phyloP scores from a whole-genome alignment of 2,329 filamentous ascomycete genomes.

The Pseudogymnoascus sp. region DNA sequence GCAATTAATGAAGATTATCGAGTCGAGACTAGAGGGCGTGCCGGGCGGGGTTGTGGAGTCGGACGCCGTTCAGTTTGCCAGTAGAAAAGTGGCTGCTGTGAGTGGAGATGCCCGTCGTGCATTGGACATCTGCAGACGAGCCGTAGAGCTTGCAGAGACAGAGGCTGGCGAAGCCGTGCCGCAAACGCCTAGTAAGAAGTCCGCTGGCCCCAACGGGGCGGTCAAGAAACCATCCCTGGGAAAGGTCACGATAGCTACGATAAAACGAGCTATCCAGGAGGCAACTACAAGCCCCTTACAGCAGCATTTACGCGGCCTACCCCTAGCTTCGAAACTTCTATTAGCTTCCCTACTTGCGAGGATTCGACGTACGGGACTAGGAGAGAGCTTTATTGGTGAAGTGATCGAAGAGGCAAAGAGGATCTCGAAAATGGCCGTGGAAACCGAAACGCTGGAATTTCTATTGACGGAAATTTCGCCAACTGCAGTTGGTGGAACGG shows the following conservation, averaged over 20 bases:
- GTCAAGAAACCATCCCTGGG: conserved; percentile 26
- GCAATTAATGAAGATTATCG: conserved; percentile 94
- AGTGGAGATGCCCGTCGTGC: conserved; percentile 88
- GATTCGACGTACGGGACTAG: conserved; percentile 72
- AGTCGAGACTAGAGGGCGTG: conserved; percentile 83
- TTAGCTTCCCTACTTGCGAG: conserved; percentile 74
- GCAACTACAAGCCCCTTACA: conserved; percentile 89
- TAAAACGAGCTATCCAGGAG: conserved; percentile 91
- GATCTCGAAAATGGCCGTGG: conserved; percentile 53
- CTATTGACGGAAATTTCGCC: conserved; percentile 31
- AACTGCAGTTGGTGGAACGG: not conserved
- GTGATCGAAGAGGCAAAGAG: conserved; percentile 77
- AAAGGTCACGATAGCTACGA: conserved; percentile 82
- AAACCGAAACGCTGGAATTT: conserved; percentile 52
- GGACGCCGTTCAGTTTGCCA: conserved; percentile 93
- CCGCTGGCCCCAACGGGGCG: conserved; percentile 30
- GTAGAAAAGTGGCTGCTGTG: conserved; percentile 91
- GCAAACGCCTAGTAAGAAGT: conserved; percentile 54
- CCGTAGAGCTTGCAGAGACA: conserved; percentile 87
- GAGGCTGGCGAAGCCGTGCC: conserved; percentile 40
- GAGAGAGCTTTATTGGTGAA: conserved; percentile 82
- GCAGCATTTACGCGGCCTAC: conserved; percentile 75
- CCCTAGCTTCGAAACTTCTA: conserved; percentile 75
- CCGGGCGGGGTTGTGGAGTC: conserved; percentile 83
- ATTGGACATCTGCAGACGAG: conserved; percentile 88